Base-by-base conservation (phyloP, 805 yeast species). In the Isabelozyma pseudorhagii region DNA sequence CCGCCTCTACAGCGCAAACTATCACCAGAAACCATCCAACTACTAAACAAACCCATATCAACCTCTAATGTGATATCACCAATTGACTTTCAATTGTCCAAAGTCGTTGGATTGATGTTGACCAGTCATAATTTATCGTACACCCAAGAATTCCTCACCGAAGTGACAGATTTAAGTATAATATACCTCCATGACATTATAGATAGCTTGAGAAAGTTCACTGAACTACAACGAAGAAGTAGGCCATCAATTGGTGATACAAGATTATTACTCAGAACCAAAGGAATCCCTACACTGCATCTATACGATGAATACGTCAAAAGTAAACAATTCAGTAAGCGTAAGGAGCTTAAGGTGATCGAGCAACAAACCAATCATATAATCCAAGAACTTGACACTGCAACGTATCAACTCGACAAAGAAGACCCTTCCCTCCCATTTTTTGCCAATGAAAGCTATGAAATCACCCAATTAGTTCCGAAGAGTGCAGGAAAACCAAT, bases 171-270 rank as follows among this genome's bases (percentile, higher is more conserved):
- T 31, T 56, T 71, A 45, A 51, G 70, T 5, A 48, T 62, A 11
- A 52, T 50, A n/a, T 71, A 68, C 57, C 60, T 74, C 51, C 57
- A 62, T 45, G 67, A 69, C 13, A 48, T 84, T 48, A 58, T 76
- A 8, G 54, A 59, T 2, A 65, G 74, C 28, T 56, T 86, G 25
- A 81, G 79, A 44, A 75, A 75, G 51, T 63, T 80, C 34, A 74
- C 84, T 3, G 83, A 82, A 49, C 64, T 79, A 1, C 92, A 86
- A 62, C 71, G 93, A 55, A 74, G 91, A 46, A 68, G 72, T 15
- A 61, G 62, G n/a, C 82, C 86, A 1, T 70, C 85, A 0, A 67
- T 76, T 15, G 68, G 67, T 28, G 92, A 87, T 62, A 48, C 83
- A 9, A 63, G 66, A 18, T 56, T 82, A 46, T 61, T 83, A 45